Conservation (phyloP, 2,329 filamentous ascomycete genomes). For the Colletotrichum noveboracense region DNA sequence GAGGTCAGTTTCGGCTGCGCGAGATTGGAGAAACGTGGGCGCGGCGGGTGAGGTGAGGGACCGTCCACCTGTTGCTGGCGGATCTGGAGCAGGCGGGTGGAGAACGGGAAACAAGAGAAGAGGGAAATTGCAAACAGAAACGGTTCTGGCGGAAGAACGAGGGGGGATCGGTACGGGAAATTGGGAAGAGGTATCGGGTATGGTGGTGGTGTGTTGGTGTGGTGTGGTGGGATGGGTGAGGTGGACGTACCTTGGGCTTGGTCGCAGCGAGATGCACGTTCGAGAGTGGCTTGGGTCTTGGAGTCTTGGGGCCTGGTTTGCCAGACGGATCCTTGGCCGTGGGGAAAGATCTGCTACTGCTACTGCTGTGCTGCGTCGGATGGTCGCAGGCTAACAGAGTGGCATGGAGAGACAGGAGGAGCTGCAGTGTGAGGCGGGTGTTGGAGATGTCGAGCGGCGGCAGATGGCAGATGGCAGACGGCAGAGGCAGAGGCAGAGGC, state of each 20-base stretch:
- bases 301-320: slow-evolving; percentile 20
- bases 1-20: neutral
- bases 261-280: neutral
- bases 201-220: neutral
- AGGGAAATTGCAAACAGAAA: neutral
- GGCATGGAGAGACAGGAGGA: neutral
- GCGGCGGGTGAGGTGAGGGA: neutral
- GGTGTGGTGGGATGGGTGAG: neutral
- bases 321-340: neutral
- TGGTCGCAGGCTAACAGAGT: neutral
- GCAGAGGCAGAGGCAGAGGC: neutral
- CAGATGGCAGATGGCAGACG: neutral
- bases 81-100: neutral
- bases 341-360: neutral
- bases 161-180: neutral
- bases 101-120: neutral
- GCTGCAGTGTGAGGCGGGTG: neutral
- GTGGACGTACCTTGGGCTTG: neutral
- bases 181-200: neutral
- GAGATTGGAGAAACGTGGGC: neutral
- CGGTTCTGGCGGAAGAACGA: neutral
- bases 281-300: slow-evolving; percentile 11
- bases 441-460: neutral
- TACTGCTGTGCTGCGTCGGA: neutral
- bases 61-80: neutral